Evolutionary conservation across 1,284 basidiomycete genomes (phyloP).

Genomic region (Malassezia japonica): DNA sequence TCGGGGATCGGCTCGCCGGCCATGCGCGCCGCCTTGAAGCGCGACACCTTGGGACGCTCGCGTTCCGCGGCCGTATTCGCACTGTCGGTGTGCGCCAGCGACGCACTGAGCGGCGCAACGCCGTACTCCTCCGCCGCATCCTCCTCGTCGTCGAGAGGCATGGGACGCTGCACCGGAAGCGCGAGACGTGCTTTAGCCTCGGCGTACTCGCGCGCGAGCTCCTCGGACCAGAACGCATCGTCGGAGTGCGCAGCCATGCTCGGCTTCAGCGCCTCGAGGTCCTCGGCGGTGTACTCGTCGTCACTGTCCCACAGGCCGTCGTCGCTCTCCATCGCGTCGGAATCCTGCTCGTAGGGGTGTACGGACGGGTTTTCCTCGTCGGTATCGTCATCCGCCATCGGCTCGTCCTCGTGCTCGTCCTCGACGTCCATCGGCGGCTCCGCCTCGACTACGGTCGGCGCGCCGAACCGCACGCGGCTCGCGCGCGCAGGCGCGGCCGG

Average conservation of each 20-base stretch:
- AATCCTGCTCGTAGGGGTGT: not conserved
- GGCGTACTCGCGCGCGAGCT: conserved; percentile 37
- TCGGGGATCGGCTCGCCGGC: conserved; percentile 9
- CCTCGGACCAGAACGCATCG: conserved; percentile 21
- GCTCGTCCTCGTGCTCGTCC: conserved; percentile 1
- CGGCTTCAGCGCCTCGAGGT: conserved; percentile 33
- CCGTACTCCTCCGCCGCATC: conserved; percentile 11
- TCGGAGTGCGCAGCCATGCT: conserved; percentile 22
- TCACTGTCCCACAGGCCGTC: conserved; percentile 30
- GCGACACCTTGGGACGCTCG: conserved; percentile 20
- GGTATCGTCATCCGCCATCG: conserved; percentile 1
- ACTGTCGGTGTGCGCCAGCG: conserved; percentile 22
- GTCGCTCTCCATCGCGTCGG: conserved; percentile 19
- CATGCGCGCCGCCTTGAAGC: conserved; percentile 27
- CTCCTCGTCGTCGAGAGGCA: not conserved
- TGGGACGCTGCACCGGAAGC: not conserved
- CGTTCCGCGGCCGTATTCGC: conserved; percentile 17
- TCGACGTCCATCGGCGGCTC: conserved; percentile 6
- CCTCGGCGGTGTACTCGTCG: conserved; percentile 37
- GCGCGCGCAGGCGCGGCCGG: not conserved
- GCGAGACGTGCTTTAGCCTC: conserved; percentile 27
- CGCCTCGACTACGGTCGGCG: conserved; percentile 2
- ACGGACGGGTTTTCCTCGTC: not conserved
- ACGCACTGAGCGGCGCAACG: conserved; percentile 25
- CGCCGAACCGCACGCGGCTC: conserved; percentile 12